Base-by-base conservation (phyloP, 805 yeast genomes). In the Danielia reshetovae region DNA sequence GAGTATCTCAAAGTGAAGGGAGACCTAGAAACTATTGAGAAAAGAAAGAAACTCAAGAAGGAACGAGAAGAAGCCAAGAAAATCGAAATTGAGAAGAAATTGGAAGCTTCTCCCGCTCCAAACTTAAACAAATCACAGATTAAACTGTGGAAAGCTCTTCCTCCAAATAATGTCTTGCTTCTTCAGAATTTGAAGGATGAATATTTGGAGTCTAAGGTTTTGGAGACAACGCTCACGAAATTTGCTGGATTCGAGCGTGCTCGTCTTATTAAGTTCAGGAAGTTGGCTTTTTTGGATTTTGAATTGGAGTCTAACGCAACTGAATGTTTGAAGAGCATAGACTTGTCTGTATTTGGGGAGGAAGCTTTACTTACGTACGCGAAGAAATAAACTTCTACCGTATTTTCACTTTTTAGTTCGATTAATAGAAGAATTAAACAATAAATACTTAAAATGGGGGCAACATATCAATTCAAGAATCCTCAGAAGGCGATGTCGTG, bases 211-310 rank as follows among this genome's bases (percentile, higher is more conserved):
- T 27, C n/a, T 13, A 35, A 2, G 48, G 57, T 60, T 3, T 57
- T 88, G 6, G 54, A 53, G 3, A 59, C 47, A 0, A 43, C 67
- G 0, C 88, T 86, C 52, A 65, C 61, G 3, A 50, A 54, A 3
- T 72, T 51, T 41, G 60, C 66, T 1, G 96, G 95, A 0, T 81
- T 82, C 42, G 59, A 74, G 9, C 85, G 81, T 44, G 64, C 81
- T 2, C 74, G 94, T 34, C 59, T 78, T 24, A 87, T 90, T 18
- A 68, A 72, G 2, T 74, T 79, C 5, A 70, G 86, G 28, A 74
- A 74, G 24, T 73, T 90, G 29, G 94, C 93, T 8, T 83, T 90
- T 57, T 72, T 90, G 3, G 97, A 90, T 48, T 90, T 81, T 54
- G 77, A 72, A 16, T 61, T 65, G 4, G 81, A 77, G 15, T 50